phyloP scores from a whole-genome alignment of 495 filamentous ascomycete genomes.

The Cercophora newfieldiana region DNA sequence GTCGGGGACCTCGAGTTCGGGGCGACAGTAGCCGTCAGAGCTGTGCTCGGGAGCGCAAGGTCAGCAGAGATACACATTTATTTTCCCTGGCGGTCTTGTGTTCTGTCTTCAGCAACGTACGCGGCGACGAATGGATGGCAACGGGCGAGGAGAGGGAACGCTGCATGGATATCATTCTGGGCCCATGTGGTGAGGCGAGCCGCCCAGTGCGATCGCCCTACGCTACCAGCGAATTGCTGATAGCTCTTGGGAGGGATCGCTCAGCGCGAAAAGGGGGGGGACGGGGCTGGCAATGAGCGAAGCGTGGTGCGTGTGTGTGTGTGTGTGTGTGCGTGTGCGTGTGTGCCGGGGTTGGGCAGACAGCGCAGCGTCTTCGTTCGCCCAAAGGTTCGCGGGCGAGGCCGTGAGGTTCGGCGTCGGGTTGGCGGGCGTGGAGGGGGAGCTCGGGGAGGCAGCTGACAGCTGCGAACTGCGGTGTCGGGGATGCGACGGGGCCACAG shows the following conservation, averaged over 20 bases:
- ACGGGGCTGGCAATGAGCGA: not conserved
- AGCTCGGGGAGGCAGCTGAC: constrained; percentile 5
- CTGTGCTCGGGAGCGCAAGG: constrained; percentile 24
- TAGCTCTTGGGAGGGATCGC: constrained; percentile 15
- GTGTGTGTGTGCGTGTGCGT: not conserved
- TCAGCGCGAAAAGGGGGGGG: constrained; percentile 7
- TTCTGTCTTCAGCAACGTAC: constrained; percentile 41
- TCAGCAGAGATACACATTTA: constrained; percentile 36
- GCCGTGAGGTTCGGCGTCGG: not conserved
- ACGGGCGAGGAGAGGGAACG: constrained; percentile 54
- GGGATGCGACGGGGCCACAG: constrained; percentile 3
- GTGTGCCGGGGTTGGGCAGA: constrained; percentile 8
- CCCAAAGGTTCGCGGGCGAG: not conserved
- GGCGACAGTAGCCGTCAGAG: constrained; percentile 34
- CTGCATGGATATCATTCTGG: constrained; percentile 58
- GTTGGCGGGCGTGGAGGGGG: not conserved
- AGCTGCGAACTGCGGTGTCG: constrained; percentile 16
- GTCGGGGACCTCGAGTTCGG: constrained; percentile 44
- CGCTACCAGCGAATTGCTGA: constrained; percentile 26
- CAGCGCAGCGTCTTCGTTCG: not conserved
- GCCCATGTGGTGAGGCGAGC: constrained; percentile 38
- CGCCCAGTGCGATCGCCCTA: constrained; percentile 33
- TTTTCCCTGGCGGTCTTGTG: not conserved
- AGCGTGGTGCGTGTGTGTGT: not conserved
- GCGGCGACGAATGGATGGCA: constrained; percentile 51